Conservation (phyloP, 2,329 filamentous ascomycete genomes). For the Fusarium chuoi region DNA sequence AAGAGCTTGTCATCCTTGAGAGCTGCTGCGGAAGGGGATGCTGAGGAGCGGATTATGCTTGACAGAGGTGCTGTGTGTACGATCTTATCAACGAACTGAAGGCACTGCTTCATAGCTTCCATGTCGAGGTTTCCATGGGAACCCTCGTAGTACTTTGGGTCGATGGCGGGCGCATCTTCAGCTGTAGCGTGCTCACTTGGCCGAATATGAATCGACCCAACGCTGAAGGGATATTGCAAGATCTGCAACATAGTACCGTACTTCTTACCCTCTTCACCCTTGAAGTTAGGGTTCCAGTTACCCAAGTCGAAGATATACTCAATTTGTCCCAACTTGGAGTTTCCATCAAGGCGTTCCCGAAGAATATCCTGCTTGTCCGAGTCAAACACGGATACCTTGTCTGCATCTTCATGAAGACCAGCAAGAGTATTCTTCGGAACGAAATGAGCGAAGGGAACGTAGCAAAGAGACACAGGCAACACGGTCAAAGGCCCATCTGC, state of each 20-base stretch:
- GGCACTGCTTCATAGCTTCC: constrained; percentile 54
- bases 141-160: constrained; percentile 56
- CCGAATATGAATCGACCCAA: constrained; percentile 59
- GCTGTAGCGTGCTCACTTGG: constrained; percentile 27
- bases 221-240: constrained; percentile 62
- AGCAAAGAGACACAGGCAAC: constrained; percentile 55
- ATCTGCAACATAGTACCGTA: constrained; percentile 62
- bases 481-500: constrained; percentile 52
- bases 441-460: constrained; percentile 54
- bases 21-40: constrained; percentile 36
- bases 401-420: constrained; percentile 32
- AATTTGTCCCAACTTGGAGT: constrained; percentile 54
- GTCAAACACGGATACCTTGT: constrained; percentile 29
- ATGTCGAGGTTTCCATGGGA: constrained; percentile 54
- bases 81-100: constrained; percentile 54
- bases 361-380: constrained; percentile 45
- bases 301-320: constrained; percentile 62
- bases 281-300: constrained; percentile 56
- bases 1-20: constrained; percentile 29
- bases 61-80: constrained; percentile 50
- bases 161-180: constrained; percentile 50
- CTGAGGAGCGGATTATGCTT: constrained; percentile 49
- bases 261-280: constrained; percentile 50
- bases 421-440: constrained; percentile 41
- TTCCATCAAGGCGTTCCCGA: constrained; percentile 46